A percentile compares a stretch with the other conserved stretches of the same genome.
phyloP scores from a whole-genome alignment of 768 basidiomycete genomes.

The Epithele typhae region DNA sequence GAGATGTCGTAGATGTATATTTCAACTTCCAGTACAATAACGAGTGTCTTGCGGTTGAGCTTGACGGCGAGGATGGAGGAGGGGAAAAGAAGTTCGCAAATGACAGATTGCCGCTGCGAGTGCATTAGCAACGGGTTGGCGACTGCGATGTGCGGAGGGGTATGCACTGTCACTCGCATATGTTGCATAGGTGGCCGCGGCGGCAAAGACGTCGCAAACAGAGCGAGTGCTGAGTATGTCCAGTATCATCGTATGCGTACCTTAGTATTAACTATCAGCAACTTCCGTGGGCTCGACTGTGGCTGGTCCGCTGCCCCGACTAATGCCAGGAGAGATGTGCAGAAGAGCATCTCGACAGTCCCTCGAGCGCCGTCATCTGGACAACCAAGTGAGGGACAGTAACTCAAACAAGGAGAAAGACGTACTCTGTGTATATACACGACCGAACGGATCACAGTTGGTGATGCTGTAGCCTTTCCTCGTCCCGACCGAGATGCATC shows the following conservation, averaged over 20 bases:
- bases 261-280: slow-evolving; percentile 99
- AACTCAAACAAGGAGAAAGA: slow-evolving; percentile 14
- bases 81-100: slow-evolving; percentile 97
- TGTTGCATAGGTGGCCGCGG: too few species aligned
- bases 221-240: too few species aligned
- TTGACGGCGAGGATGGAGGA: slow-evolving; percentile 97
- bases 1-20: slow-evolving; percentile 99
- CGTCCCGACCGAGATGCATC: slow-evolving; percentile 93
- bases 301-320: slow-evolving; percentile 95
- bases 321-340: slow-evolving; percentile 94
- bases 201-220: too few species aligned
- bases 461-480: slow-evolving; percentile 95
- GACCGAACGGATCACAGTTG: slow-evolving; percentile 96
- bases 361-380: slow-evolving; percentile 90
- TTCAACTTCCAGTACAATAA: slow-evolving; percentile 94
- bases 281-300: slow-evolving; percentile 82
- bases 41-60: slow-evolving; percentile 93
- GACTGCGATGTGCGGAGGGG: too few species aligned
- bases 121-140: background rate
- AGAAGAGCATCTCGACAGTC: slow-evolving; percentile 99
- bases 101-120: slow-evolving; percentile 91
- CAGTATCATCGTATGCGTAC: slow-evolving; percentile 42
- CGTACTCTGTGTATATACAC: slow-evolving; percentile 93
- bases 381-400: background rate
- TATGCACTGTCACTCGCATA: too few species aligned